Evolutionary conservation across 1,284 basidiomycete species (phyloP), one percentile per base, ranked within the genome.

Genomic region (Phellinidium pouzarii): DNA sequence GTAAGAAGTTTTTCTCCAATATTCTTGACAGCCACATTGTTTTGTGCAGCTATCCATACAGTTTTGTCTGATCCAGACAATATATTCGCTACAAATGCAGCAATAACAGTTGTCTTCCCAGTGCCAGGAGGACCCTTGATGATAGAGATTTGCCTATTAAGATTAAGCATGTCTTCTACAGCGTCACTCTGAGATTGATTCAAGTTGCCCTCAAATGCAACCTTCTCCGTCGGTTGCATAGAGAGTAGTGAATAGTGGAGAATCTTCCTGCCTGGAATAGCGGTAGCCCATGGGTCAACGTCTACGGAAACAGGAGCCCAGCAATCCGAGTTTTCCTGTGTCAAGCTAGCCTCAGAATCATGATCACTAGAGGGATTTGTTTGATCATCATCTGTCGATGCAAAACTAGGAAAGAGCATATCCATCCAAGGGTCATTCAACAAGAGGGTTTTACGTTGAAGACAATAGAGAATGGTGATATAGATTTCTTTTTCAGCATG

Each of bases 31-130:
- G 74, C 80, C 37, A 80, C 73, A 60, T 81, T 81, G 0, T 75
- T 82, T 49, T 90, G 82, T 4, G 87, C 84, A 51, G 84, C 68
- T 6, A 90, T 72, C 84, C 84, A 90, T 7, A 87, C 76, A 2
- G 79, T 79, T 56, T 59, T 58, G 12, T 60, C 48, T 27, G 70
- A 67, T 31, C 73, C 70, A 44, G 68, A 59, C 17, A 65, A 59
- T 22, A 70, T 59, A 44, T 67, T 71, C 1, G 68, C 63, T 4
- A 85, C 82, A 69, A 67, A 80, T 11, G 77, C 71, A 3, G 82
- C 79, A 61, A 86, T 85, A 2, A 83, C 80, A 27, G 77, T 77
- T 0, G 81, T 83, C 61, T 84, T 83, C 3, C 81, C 79, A 47
- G 75, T 75, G 3, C 77, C 77, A 36, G 77, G 76, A 26, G 76